Percentiles rank a stretch among this genome's conserved stretches.
Evolutionary conservation across 192 early-diverging fungal species (phyloP).

Genomic region (Polychytrium aggregatum): DNA sequence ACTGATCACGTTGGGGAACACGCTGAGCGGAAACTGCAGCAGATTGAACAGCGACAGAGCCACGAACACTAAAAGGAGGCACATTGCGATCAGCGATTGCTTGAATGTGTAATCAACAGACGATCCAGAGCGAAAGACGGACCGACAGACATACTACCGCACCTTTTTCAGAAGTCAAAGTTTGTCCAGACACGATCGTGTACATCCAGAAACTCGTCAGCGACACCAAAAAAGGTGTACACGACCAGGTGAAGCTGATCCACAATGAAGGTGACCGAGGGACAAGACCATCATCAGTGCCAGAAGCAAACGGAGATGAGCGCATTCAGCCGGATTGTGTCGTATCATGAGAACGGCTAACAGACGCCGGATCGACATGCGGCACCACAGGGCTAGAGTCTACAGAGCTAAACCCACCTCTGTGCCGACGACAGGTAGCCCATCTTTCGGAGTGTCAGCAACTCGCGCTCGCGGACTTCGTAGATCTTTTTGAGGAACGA

Average conservation of each 20-base stretch:
- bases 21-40: slow-evolving; percentile 73
- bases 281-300: neutral
- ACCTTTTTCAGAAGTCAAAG: slow-evolving; percentile 46
- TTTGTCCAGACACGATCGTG: slow-evolving; percentile 43
- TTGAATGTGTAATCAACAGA: too few species aligned
- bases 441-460: slow-evolving; percentile 63
- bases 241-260: slow-evolving; percentile 58
- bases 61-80: slow-evolving; percentile 64
- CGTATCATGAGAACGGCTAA: too few species aligned
- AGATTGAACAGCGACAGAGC: slow-evolving; percentile 86
- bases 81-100: too few species aligned
- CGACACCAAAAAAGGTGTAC: slow-evolving; percentile 82
- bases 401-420: slow-evolving; percentile 11
- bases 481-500: slow-evolving; percentile 62
- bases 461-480: slow-evolving; percentile 62
- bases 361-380: too few species aligned
- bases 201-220: slow-evolving; percentile 75
- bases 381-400: too few species aligned
- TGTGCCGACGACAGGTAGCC: slow-evolving; percentile 58
- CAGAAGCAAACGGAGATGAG: neutral
- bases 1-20: slow-evolving; percentile 74
- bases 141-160: too few species aligned
- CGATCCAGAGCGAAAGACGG: too few species aligned
- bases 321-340: neutral
- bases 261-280: neutral